phyloP scores from a whole-genome alignment of 164 flowering plant species.

The Echeveria elegans region DNA sequence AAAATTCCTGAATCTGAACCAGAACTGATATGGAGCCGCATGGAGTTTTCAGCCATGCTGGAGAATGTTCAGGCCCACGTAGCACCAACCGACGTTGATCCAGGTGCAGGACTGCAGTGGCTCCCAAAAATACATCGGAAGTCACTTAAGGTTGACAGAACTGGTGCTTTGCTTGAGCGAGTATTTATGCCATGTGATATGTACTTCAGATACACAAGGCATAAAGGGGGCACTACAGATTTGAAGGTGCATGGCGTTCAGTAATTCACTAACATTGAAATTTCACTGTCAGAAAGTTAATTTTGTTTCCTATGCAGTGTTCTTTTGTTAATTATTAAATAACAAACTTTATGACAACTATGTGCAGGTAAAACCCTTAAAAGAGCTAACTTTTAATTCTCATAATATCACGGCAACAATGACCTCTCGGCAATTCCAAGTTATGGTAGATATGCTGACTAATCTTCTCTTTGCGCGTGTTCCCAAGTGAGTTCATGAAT shows the following conservation, averaged over 20 bases:
- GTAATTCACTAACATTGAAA: background rate
- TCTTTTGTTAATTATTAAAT: background rate
- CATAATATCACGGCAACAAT: constrained; percentile 71
- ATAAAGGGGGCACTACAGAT: constrained; percentile 95
- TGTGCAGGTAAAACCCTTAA: constrained; percentile 77
- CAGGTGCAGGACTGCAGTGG: constrained; percentile 99
- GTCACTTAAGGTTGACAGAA: constrained; percentile 93
- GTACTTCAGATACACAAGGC: constrained; percentile 96
- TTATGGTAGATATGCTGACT: constrained; percentile 78
- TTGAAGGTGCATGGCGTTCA: constrained; percentile 53
- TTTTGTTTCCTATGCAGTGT: background rate
- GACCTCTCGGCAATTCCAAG: constrained; percentile 92
- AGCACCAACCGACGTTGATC: constrained; percentile 99
- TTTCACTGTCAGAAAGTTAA: background rate
- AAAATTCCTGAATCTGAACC: constrained; percentile 68
- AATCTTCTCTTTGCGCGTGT: constrained; percentile 82
- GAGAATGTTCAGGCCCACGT: constrained; percentile 99
- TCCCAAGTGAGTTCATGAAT: constrained; percentile 48
- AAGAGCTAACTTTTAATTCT: constrained; percentile 75
- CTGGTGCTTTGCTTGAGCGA: constrained; percentile 97
- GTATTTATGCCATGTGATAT: constrained; percentile 99
- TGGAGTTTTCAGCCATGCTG: constrained; percentile 90
- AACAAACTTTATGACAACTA: background rate
- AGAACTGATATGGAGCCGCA: constrained; percentile 95
- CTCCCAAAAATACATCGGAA: constrained; percentile 86